Evolutionary conservation across 1,284 basidiomycete genomes (phyloP).

Genomic region (Ganoderma resinaceum): DNA sequence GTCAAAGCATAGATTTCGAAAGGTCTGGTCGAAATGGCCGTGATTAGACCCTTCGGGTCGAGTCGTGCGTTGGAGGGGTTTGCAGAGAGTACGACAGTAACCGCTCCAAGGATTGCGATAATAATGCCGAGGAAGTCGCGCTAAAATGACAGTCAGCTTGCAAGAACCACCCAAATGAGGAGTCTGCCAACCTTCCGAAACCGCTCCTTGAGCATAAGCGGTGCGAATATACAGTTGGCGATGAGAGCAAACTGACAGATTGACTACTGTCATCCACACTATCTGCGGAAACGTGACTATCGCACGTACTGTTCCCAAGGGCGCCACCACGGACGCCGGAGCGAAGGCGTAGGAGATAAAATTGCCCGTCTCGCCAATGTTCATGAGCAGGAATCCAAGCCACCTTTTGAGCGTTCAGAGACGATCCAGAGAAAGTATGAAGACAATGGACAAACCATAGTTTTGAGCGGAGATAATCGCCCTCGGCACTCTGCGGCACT

Average conservation of each 20-base stretch:
- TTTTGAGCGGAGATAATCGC: conserved; percentile 82
- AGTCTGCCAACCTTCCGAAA: conserved; percentile 67
- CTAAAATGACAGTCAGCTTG: conserved; percentile 38
- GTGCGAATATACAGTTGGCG: conserved; percentile 95
- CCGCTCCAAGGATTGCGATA: conserved; percentile 84
- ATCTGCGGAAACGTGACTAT: not conserved
- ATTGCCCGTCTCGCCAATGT: conserved; percentile 91
- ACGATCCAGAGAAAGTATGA: not conserved
- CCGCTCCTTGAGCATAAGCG: conserved; percentile 82
- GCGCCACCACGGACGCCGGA: conserved; percentile 94
- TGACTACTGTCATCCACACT: conserved; percentile 6
- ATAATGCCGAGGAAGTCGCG: conserved; percentile 89
- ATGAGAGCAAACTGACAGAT: conserved; percentile 80
- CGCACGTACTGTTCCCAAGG: conserved; percentile 84
- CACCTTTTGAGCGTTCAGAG: conserved; percentile 64
- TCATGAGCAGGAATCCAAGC: conserved; percentile 90
- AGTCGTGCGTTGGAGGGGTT: conserved; percentile 75
- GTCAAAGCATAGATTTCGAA: conserved; percentile 80
- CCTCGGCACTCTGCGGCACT: conserved; percentile 47
- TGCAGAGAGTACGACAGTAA: conserved; percentile 89
- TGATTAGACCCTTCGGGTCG: conserved; percentile 72
- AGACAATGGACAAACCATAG: conserved; percentile 64
- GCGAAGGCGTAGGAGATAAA: conserved; percentile 91
- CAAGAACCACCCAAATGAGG: conserved; percentile 14
- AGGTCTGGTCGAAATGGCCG: conserved; percentile 71